These are phyloP conservation scores for Tardiomyces digboiensis DNA, from an alignment of 1,139 yeast genomes.

Conservation along the genomic window DNA sequence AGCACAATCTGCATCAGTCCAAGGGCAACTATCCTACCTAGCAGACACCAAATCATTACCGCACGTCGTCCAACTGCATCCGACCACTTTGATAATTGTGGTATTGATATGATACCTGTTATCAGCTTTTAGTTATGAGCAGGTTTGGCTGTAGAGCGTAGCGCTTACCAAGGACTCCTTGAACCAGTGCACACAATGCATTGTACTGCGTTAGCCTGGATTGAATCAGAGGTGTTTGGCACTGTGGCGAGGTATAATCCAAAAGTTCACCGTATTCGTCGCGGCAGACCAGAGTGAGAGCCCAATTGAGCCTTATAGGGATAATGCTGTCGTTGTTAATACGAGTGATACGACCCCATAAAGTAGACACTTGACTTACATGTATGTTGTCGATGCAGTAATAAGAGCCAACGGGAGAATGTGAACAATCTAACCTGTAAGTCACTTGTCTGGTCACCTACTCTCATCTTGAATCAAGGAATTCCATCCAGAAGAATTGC, in stretches of 20 bases:
- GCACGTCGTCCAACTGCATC: slow-evolving; percentile 12
- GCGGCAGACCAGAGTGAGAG: slow-evolving; percentile 12
- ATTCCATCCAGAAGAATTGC: no score
- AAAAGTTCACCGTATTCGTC: slow-evolving; percentile 5
- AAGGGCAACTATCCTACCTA: slow-evolving; percentile 8
- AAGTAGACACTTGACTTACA: neutral
- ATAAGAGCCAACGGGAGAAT: neutral
- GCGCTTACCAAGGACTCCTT: slow-evolving; percentile 7
- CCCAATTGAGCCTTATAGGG: slow-evolving; percentile 15
- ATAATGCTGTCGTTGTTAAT: slow-evolving; percentile 4
- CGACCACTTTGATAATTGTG: slow-evolving; percentile 10
- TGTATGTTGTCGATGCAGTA: neutral
- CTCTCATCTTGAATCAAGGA: no score
- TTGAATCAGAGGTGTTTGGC: slow-evolving; percentile 12
- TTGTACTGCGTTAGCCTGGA: slow-evolving; percentile 10
- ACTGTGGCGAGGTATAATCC: slow-evolving; percentile 9
- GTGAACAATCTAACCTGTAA: neutral
- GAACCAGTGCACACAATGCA: slow-evolving; percentile 11
- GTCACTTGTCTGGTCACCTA: no score
- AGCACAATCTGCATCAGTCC: slow-evolving; percentile 6
- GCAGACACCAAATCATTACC: slow-evolving; percentile 8
- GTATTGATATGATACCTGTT: slow-evolving; percentile 12
- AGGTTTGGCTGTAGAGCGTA: no score
- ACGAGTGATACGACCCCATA: neutral
- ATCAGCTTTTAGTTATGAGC: no score